These are phyloP conservation scores for Amaranthus tricolor DNA, from an alignment of 179 eudicot genomes.

Conservation along the genomic window DNA sequence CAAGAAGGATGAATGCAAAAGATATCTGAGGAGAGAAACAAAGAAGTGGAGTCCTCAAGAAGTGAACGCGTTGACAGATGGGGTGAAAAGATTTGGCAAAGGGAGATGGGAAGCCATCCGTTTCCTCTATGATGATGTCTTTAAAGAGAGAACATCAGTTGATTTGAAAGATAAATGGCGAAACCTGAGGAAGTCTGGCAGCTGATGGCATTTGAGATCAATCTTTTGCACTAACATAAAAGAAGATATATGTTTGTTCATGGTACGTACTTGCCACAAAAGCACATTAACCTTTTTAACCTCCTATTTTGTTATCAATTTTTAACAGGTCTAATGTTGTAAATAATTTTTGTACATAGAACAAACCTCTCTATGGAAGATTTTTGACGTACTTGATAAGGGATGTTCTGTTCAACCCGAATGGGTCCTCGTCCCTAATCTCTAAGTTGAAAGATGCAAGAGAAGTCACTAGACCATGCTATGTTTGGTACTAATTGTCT, in stretches of 20 bases:
- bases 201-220: neutral
- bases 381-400: too few species aligned
- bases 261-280: too few species aligned
- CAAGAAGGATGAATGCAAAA: constrained; percentile 22
- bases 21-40: constrained; percentile 36
- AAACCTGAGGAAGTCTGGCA: constrained; percentile 34
- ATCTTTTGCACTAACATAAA: neutral
- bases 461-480: too few species aligned
- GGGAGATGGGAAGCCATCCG: constrained; percentile 65
- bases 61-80: constrained; percentile 59
- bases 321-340: constrained; percentile 1
- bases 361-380: neutral
- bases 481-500: too few species aligned
- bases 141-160: constrained; percentile 60
- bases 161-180: constrained; percentile 88
- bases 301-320: neutral
- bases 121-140: constrained; percentile 29
- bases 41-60: constrained; percentile 52
- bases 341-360: constrained; percentile 1
- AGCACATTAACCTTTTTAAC: neutral
- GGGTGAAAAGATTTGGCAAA: constrained; percentile 53
- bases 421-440: too few species aligned
- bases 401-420: too few species aligned
- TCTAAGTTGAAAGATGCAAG: too few species aligned
- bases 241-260: neutral